Conservation (phyloP, 441 rosid species). For the Syzygium malaccense region DNA sequence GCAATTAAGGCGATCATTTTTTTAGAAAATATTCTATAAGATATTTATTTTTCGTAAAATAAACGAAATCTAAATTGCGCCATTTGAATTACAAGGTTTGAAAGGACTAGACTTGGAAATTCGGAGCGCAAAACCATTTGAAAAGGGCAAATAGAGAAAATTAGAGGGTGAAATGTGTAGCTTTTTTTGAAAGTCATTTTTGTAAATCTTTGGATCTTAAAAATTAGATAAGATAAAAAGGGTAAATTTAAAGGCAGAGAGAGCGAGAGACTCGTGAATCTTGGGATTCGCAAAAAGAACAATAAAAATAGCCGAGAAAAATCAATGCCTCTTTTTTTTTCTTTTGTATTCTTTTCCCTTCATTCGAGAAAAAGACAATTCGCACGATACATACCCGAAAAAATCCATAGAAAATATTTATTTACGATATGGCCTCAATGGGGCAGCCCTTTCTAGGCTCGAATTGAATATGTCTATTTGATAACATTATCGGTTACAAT, state of each 20-base stretch:
- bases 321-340: neutral
- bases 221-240: neutral
- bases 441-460: neutral
- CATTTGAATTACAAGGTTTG: neutral
- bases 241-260: neutral
- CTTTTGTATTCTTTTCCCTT: neutral
- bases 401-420: neutral
- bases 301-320: neutral
- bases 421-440: neutral
- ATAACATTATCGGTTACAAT: neutral
- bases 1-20: neutral
- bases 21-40: rapidly evolving
- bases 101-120: neutral
- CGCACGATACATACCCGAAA: neutral
- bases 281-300: neutral
- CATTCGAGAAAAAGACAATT: neutral
- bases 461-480: neutral
- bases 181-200: neutral
- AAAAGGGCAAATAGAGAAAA: neutral
- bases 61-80: rapidly evolving
- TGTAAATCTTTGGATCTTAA: neutral
- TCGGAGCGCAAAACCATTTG: neutral
- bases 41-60: neutral
- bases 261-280: neutral
- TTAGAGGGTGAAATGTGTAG: neutral